Evolutionary conservation across 371 early-diverging fungal species (phyloP), one percentile per base, ranked within the genome.

Genomic region (Mucor irregularis): DNA sequence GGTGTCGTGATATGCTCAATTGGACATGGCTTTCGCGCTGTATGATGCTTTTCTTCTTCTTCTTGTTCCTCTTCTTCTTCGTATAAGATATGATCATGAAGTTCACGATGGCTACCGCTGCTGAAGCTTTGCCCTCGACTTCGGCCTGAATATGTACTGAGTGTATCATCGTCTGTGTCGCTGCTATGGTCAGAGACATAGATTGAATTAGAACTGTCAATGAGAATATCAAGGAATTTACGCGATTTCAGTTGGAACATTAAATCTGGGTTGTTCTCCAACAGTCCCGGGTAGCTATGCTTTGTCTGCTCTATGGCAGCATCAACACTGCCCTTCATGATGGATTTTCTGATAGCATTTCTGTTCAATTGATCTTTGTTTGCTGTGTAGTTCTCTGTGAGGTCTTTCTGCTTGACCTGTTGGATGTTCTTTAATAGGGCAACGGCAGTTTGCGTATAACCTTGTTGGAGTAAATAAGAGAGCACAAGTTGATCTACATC

Each of bases 191-290:
- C 16, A 24, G 31, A 16, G n/a, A 25, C 16, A 4, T 11, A 22
- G 6, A 35, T 13, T 25, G 33, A 49, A 39, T 30, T 38, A 11
- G 13, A n/a, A 8, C 26, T 24, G 29, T 46, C 55, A 14, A 56
- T 42, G 89, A 82, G 64, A 86, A 80, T 75, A 9, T 93, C 93
- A 11, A 93, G 68, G 67, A 92, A 94, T 60, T 89, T 85, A 35
- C 84, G 88, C 56, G 91, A 88, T 21, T 83, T 74, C 17, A 96
- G 83, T 49, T 84, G 82, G 56, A 94, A 91, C 17, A 70, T 63
- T 40, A 93, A 62, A 25, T 80, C 73, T 8, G 73, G 74, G 49
- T 90, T 79, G 3, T 59, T 56, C 5, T 62, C 44, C 6, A 92
- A 71, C 10, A 93, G 69, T 1, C 49, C 58, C 10, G 93, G 90